These are phyloP conservation scores for Auxenochlorella protothecoides DNA, from an alignment of 139 green algal genomes.

Conservation along the genomic window DNA sequence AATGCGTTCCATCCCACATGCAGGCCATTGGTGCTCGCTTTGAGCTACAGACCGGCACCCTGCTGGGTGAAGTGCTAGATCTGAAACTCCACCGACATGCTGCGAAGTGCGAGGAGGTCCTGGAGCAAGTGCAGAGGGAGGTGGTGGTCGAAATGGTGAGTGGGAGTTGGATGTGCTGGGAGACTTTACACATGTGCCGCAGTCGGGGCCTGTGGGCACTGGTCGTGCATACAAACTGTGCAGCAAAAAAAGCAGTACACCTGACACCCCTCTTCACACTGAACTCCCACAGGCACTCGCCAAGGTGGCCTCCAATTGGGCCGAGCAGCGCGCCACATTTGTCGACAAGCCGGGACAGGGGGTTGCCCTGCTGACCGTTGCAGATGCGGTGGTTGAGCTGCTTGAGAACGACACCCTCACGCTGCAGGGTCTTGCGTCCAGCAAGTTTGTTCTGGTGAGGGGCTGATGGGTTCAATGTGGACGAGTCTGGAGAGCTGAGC, in stretches of 20 bases:
- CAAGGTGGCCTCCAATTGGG: too few relatives aligned
- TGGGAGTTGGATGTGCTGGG: background rate
- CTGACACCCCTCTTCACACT: background rate
- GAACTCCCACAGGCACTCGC: too few relatives aligned
- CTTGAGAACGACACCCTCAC: slow-evolving; percentile 83
- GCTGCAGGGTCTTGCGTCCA: slow-evolving; percentile 75
- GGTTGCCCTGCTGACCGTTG: slow-evolving; percentile 6
- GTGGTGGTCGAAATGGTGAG: slow-evolving; percentile 41
- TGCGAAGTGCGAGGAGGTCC: slow-evolving; percentile 76
- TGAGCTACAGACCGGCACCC: slow-evolving; percentile 69
- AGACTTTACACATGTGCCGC: background rate
- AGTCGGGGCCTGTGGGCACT: background rate
- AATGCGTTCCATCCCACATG: background rate
- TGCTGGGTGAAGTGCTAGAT: slow-evolving; percentile 68
- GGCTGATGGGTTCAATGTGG: too few relatives aligned
- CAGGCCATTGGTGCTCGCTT: too few relatives aligned
- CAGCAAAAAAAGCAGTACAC: slow-evolving; percentile 28
- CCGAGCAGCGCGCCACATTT: too few relatives aligned
- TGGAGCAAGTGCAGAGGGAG: slow-evolving; percentile 83
- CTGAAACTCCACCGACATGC: slow-evolving; percentile 81
- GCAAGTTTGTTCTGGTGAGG: slow-evolving; percentile 67
- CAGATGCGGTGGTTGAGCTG: slow-evolving; percentile 32
- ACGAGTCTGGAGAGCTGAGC: too few relatives aligned
- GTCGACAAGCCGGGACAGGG: too few relatives aligned
- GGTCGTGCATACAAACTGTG: background rate